Percentiles rank a stretch among this genome's conserved stretches.
Evolutionary conservation across 768 basidiomycete genomes (phyloP).

Genomic region (Serpula lacrymans): DNA sequence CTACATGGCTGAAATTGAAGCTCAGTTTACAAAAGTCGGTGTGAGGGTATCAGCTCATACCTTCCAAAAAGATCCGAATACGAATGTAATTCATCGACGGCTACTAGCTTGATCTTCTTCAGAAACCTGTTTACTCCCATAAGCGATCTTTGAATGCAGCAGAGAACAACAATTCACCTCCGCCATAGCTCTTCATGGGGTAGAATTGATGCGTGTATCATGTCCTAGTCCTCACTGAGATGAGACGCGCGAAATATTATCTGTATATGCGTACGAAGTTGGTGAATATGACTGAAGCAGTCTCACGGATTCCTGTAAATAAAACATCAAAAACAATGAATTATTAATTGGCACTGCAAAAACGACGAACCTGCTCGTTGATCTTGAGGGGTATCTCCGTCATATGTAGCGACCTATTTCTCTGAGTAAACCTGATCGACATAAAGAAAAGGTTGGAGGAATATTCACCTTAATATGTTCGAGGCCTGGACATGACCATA

Average conservation of each 20-base stretch:
- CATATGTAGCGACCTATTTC: constrained; percentile 69
- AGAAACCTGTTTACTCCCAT: constrained; percentile 52
- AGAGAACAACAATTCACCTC: constrained; percentile 37
- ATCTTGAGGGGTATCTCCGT: constrained; percentile 83
- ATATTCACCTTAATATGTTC: constrained; percentile 49
- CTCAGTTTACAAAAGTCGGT: not conserved
- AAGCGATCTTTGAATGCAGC: not conserved
- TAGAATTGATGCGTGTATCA: constrained; percentile 79
- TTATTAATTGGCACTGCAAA: not conserved
- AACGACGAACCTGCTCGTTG: constrained; percentile 47
- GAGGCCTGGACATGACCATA: constrained; percentile 59
- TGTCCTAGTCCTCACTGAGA: constrained; percentile 51
- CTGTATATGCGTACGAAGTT: constrained; percentile 62
- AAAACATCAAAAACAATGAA: not conserved
- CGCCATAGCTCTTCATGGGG: constrained; percentile 86
- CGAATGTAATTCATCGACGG: constrained; percentile 85
- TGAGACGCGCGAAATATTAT: not conserved
- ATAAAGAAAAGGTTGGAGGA: not conserved
- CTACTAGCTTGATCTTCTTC: constrained; percentile 71
- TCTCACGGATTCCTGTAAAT: constrained; percentile 60
- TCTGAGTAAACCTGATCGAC: not conserved
- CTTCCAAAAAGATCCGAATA: constrained; percentile 81
- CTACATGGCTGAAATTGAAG: constrained; percentile 59
- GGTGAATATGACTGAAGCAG: constrained; percentile 79
- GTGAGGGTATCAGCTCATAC: constrained; percentile 31